These are phyloP conservation scores for Cryptosporidium xiaoi DNA, from an alignment of 169 alveolate genomes.

Conservation along the genomic window DNA sequence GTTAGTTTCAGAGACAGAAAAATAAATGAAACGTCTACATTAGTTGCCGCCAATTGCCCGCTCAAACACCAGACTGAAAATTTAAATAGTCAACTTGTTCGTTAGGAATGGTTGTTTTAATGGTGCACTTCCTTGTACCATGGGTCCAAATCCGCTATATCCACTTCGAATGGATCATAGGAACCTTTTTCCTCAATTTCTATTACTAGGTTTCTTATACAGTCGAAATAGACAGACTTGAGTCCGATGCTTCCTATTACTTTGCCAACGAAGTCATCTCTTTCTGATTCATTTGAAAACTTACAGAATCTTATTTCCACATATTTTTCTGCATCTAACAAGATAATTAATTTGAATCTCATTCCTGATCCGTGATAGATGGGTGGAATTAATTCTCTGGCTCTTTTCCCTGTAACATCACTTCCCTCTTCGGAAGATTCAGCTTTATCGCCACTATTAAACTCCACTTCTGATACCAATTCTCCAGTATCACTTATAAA, in stretches of 20 bases:
- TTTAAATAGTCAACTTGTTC: neutral
- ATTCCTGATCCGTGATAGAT: neutral
- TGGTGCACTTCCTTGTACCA: neutral
- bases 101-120: too few relatives aligned
- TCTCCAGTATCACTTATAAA: too few relatives aligned
- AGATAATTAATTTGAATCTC: neutral
- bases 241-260: constrained; percentile 27
- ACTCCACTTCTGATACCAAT: too few relatives aligned
- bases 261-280: constrained; percentile 26
- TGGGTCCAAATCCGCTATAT: constrained; percentile 60
- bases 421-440: too few relatives aligned
- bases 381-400: too few relatives aligned
- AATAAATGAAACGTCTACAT: constrained; percentile 55
- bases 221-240: constrained; percentile 35
- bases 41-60: too few relatives aligned
- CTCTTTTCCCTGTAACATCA: too few relatives aligned
- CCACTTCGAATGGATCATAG: neutral
- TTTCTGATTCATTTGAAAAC: neutral
- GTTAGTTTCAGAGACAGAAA: constrained; percentile 47
- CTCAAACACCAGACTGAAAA: too few relatives aligned
- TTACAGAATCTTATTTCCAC: constrained; percentile 14
- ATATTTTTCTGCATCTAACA: constrained; percentile 1
- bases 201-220: constrained; percentile 18
- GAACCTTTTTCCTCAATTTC: neutral
- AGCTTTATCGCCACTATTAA: too few relatives aligned